phyloP scores from a whole-genome alignment of 352 stramenopile genomes.

The Achlya hypogyna region DNA sequence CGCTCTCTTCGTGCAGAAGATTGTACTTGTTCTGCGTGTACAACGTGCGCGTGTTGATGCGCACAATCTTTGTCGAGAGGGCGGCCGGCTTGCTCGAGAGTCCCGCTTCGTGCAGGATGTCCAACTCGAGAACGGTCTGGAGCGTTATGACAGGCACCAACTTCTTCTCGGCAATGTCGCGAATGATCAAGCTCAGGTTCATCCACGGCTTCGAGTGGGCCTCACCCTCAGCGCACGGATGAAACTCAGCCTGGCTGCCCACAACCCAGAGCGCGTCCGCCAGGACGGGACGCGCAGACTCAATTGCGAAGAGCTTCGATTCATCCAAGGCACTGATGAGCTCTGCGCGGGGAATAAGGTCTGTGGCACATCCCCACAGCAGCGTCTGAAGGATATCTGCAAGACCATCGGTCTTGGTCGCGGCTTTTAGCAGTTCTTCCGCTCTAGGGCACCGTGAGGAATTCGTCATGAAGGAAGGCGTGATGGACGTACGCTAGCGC shows the following conservation, averaged over 20 bases:
- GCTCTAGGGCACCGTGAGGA: neutral
- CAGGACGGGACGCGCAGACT: neutral
- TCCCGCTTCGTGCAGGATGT: conserved; percentile 59
- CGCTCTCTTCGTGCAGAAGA: conserved; percentile 92
- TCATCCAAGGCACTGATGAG: neutral
- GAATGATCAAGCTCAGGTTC: neutral
- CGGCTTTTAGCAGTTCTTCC: neutral
- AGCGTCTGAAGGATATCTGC: neutral
- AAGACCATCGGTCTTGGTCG: neutral
- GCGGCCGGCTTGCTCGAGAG: conserved; percentile 40
- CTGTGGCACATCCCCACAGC: neutral
- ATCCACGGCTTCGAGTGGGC: neutral
- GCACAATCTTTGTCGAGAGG: conserved; percentile 67
- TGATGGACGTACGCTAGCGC: neutral
- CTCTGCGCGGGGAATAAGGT: neutral
- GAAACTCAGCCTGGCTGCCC: neutral
- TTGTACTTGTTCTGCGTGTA: conserved; percentile 98
- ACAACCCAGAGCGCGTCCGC: conserved; percentile 7
- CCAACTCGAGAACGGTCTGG: conserved; percentile 62
- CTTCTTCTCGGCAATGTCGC: conserved; percentile 35
- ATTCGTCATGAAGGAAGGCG: neutral
- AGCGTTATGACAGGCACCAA: conserved; percentile 43
- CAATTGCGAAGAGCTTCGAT: neutral
- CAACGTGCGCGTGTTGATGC: conserved; percentile 80
- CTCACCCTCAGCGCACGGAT: neutral